Evolutionary conservation across 345 rosid species (phyloP).

Genomic region (Tarenaya hassleriana): DNA sequence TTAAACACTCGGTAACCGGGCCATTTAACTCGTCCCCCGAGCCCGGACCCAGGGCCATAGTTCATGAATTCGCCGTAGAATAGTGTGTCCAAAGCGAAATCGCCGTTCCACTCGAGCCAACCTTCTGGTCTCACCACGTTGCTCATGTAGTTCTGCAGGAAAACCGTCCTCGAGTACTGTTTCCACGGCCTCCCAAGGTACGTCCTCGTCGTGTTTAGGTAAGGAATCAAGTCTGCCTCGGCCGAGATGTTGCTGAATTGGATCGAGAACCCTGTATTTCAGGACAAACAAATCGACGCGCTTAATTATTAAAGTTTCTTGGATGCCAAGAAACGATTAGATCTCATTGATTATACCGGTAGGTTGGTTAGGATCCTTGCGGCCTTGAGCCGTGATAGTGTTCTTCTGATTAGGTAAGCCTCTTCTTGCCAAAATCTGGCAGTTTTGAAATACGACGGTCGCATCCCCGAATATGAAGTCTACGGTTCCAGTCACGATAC

Average conservation of each 20-base stretch:
- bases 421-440: slow-evolving; percentile 48
- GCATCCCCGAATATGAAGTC: slow-evolving; percentile 92
- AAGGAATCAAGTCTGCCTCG: slow-evolving; percentile 50
- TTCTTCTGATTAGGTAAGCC: slow-evolving; percentile 72
- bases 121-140: slow-evolving; percentile 62
- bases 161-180: slow-evolving; percentile 61
- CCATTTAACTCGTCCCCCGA: slow-evolving; percentile 62
- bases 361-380: slow-evolving; percentile 53
- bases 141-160: slow-evolving; percentile 60
- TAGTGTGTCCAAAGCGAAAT: slow-evolving; percentile 53
- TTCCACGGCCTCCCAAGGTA: slow-evolving; percentile 97
- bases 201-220: slow-evolving; percentile 40
- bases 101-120: slow-evolving; percentile 75
- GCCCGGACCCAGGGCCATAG: slow-evolving; percentile 55
- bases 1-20: slow-evolving; percentile 60
- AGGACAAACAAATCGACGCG: background rate
- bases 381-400: slow-evolving; percentile 84
- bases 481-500: slow-evolving; percentile 68
- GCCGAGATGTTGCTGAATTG: slow-evolving; percentile 80
- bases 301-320: slow-evolving; percentile 2
- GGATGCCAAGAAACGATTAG: background rate
- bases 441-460: slow-evolving; percentile 71
- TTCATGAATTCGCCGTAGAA: slow-evolving; percentile 72
- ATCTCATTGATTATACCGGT: slow-evolving; percentile 49
- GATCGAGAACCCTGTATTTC: slow-evolving; percentile 60